These are phyloP conservation scores for Selenicereus undatus DNA, from an alignment of 148 eudicot genomes.

Conservation along the genomic window DNA sequence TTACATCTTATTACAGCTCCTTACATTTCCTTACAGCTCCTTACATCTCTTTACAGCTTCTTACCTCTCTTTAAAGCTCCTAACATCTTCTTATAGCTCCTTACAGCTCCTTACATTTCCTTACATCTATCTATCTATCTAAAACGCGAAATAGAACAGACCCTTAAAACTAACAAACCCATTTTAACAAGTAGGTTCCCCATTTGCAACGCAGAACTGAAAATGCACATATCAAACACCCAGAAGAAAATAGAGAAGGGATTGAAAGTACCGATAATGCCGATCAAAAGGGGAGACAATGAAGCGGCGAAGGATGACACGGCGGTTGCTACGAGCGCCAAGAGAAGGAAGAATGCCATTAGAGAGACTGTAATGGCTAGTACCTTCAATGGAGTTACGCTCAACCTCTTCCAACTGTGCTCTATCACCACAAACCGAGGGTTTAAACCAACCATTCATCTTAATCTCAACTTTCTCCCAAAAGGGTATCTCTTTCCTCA, in stretches of 20 bases:
- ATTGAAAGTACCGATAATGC: conserved; percentile 44
- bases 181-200: background rate
- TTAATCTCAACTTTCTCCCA: too few relatives aligned
- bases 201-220: background rate
- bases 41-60: too few relatives aligned
- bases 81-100: too few relatives aligned
- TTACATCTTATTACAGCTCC: too few relatives aligned
- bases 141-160: too few relatives aligned
- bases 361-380: conserved; percentile 41
- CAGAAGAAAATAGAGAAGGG: background rate
- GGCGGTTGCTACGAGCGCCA: conserved; percentile 53
- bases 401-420: conserved; percentile 3
- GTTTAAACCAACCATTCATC: background rate
- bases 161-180: background rate
- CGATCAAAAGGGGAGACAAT: conserved; percentile 49
- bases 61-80: too few relatives aligned
- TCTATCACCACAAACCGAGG: conserved; percentile 2
- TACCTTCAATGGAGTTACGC: conserved; percentile 26
- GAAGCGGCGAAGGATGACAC: conserved; percentile 29
- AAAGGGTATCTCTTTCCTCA: background rate
- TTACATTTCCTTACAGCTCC: too few relatives aligned
- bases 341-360: conserved; percentile 66
- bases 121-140: too few relatives aligned
- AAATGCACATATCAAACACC: background rate
- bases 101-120: too few relatives aligned